Conservation (phyloP, 306 rosid species). For the Oxytropis ochrocephala region DNA sequence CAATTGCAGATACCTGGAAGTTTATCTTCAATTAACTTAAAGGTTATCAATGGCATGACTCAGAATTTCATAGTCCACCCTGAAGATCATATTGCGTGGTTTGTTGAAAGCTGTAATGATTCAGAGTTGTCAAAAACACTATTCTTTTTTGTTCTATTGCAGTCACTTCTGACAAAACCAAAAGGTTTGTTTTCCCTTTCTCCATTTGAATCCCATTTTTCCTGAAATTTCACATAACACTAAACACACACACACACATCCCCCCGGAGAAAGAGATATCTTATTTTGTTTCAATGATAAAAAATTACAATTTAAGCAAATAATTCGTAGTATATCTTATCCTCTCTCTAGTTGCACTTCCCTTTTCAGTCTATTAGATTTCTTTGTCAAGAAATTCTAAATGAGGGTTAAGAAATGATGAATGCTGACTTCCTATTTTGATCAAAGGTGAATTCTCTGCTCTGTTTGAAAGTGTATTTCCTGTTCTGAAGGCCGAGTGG, state of each 20-base stretch:
- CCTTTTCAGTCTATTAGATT: background rate
- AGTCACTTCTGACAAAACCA: constrained; percentile 37
- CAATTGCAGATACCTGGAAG: constrained; percentile 45
- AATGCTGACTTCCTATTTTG: constrained; percentile 11
- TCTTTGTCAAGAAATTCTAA: background rate
- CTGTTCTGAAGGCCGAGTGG: constrained; percentile 71
- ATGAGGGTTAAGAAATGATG: background rate
- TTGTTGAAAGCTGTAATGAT: constrained; percentile 45
- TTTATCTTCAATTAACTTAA: constrained; percentile 56
- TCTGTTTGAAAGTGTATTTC: constrained; percentile 45
- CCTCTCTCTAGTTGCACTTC: background rate
- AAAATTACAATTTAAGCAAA: background rate
- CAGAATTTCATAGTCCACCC: constrained; percentile 44
- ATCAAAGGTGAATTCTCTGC: constrained; percentile 36
- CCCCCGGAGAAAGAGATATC: background rate
- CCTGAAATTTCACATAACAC: background rate
- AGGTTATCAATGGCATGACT: constrained; percentile 55
- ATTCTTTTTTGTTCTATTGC: constrained; percentile 58
- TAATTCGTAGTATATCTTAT: background rate
- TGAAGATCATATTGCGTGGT: constrained; percentile 49
- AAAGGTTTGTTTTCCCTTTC: constrained; percentile 34
- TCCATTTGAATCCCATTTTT: constrained; percentile 3
- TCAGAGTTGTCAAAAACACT: constrained; percentile 56
- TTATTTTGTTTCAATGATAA: background rate
- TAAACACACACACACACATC: background rate